A percentile compares a stretch with the other conserved stretches of the same genome.
Conservation (phyloP, 257 asterid genomes). For the Solanum okadae region DNA sequence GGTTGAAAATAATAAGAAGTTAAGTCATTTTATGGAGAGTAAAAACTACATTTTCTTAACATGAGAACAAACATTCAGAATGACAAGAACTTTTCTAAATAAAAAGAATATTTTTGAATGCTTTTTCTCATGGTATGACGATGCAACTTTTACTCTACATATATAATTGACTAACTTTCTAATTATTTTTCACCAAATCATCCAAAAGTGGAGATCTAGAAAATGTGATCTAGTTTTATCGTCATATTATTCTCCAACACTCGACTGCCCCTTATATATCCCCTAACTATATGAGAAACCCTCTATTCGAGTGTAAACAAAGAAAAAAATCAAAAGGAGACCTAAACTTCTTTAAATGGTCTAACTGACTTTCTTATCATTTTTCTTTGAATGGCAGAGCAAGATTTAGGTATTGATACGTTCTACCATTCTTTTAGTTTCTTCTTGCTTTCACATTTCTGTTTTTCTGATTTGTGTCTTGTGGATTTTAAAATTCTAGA, state of each 20-base stretch:
- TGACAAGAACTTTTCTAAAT: too few species aligned
- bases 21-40: too few species aligned
- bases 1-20: too few species aligned
- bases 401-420: background rate
- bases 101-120: background rate
- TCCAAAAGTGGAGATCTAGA: background rate
- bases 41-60: too few species aligned
- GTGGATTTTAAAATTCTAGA: background rate
- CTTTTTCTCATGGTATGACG: background rate
- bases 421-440: background rate
- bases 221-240: too few species aligned
- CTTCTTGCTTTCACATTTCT: background rate
- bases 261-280: background rate
- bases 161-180: background rate
- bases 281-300: background rate
- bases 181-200: background rate
- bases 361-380: too few species aligned
- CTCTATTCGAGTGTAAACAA: background rate
- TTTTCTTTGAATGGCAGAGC: background rate
- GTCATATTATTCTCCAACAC: background rate
- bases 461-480: background rate
- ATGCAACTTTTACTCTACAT: background rate
- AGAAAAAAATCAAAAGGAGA: background rate
- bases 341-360: background rate
- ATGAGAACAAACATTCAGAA: too few species aligned